phyloP scores from a whole-genome alignment of 768 basidiomycete species.

The Trametes coccinea region DNA sequence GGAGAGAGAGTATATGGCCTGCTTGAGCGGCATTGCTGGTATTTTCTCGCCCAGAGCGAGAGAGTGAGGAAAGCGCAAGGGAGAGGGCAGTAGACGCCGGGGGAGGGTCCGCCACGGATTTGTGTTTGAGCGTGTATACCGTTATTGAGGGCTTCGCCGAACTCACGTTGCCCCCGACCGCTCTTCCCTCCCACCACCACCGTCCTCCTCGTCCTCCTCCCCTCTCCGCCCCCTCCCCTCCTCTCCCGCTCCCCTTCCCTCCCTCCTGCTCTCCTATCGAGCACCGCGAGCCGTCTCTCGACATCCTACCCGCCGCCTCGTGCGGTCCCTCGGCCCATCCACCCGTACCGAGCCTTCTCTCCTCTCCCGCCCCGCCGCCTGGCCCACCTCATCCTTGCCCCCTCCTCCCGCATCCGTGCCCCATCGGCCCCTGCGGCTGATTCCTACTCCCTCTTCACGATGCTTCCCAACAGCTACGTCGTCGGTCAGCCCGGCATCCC shows the following conservation, averaged over 20 bases:
- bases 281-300: slow-evolving; percentile 18
- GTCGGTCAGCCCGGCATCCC: slow-evolving; percentile 47
- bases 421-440: slow-evolving; percentile 51
- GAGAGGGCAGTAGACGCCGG: slow-evolving; percentile 10
- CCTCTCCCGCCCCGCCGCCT: background rate
- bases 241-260: slow-evolving; percentile 22
- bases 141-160: slow-evolving; percentile 26
- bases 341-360: slow-evolving; percentile 22
- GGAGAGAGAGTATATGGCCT: background rate
- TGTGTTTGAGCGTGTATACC: slow-evolving; percentile 29
- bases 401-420: slow-evolving; percentile 21
- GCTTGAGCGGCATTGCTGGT: background rate
- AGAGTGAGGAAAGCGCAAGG: background rate
- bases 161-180: slow-evolving; percentile 27
- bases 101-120: slow-evolving; percentile 27
- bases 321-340: slow-evolving; percentile 16
- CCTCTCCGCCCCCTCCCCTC: slow-evolving; percentile 3
- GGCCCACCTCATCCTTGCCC: background rate
- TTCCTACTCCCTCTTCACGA: slow-evolving; percentile 43
- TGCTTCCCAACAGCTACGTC: slow-evolving; percentile 52
- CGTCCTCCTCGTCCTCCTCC: slow-evolving; percentile 24
- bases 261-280: background rate
- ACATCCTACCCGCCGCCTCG: slow-evolving; percentile 22
- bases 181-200: slow-evolving; percentile 30
- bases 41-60: background rate